Evolutionary conservation across 306 rosid genomes (phyloP).

Genomic region (Hylodesmum podocarpum): DNA sequence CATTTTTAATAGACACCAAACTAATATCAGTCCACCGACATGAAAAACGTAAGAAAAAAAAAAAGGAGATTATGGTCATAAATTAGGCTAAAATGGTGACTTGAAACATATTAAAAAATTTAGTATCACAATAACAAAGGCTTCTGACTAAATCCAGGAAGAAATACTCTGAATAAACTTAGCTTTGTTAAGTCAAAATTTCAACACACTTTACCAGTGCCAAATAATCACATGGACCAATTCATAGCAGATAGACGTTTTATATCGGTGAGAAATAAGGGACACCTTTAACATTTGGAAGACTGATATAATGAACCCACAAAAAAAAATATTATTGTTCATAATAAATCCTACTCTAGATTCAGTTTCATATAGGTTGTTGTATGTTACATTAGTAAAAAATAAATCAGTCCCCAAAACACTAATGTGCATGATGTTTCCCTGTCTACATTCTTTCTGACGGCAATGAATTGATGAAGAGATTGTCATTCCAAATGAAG

Average conservation of each 20-base stretch:
- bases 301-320: not conserved
- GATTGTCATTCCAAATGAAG: conserved; percentile 1
- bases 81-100: not conserved
- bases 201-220: not conserved
- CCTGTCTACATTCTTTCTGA: not conserved
- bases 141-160: not conserved
- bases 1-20: not conserved
- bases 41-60: not conserved
- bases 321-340: not conserved
- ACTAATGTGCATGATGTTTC: not conserved
- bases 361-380: not conserved
- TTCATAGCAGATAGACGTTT: not conserved
- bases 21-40: not conserved
- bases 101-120: not conserved
- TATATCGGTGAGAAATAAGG: not conserved
- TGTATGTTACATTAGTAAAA: not conserved
- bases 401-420: not conserved
- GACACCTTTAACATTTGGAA: not conserved
- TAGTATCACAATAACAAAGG: not conserved
- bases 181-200: not conserved
- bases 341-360: not conserved
- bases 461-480: not conserved
- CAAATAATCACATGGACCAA: not conserved
- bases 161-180: not conserved
- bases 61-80: not conserved